Base-by-base conservation (phyloP, 306 rosid genomes). In the Casuarina cunninghamiana region DNA sequence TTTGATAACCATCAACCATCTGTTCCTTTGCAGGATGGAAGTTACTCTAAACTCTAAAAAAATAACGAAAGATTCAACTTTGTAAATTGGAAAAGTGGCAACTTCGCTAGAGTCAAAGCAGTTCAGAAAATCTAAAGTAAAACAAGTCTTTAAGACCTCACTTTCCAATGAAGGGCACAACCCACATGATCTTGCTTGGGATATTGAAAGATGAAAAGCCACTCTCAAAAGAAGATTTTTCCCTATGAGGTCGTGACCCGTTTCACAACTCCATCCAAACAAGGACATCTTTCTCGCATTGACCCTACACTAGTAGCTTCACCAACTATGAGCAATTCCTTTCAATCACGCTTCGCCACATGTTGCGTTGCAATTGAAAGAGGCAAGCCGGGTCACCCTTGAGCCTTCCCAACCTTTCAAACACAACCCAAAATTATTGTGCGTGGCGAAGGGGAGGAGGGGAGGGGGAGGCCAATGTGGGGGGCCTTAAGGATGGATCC, bases 151-250 rank as follows among this genome's bases (percentile, higher is more conserved):
- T 88, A 85, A 78, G 72, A 75, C 81, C 82, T 82, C 84, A 79
- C 86, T 90, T 86, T 91, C 89, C 86, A 76, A 84, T 55, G 89
- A 89, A 89, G 85, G 78, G 87, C 84, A 83, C 89, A 79, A 75
- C 84, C 88, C 92, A 87, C 95, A 87, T 91, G 97, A 90, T 84
- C 78, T 82, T 91, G 93, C 85, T 86, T 48, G 90, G 89, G 81
- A 83, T 86, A 87, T 86, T 81, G 88, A 88, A 78, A 89, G 88
- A 80, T 89, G 86, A 79, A 88, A 80, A 72, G 53, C 60, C 42
- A 48, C 48, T 79, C 82, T 75, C 74, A 71, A 81, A 83, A 84
- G 84, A 85, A 85, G 85, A 82, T 77, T 70, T 80, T 77, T 26
- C 32, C 67, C 5, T 26, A 26, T 26, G 32, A 26, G 32, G 32